phyloP scores from a whole-genome alignment of 2,329 filamentous ascomycete species.

The Fusarium aywerte region DNA sequence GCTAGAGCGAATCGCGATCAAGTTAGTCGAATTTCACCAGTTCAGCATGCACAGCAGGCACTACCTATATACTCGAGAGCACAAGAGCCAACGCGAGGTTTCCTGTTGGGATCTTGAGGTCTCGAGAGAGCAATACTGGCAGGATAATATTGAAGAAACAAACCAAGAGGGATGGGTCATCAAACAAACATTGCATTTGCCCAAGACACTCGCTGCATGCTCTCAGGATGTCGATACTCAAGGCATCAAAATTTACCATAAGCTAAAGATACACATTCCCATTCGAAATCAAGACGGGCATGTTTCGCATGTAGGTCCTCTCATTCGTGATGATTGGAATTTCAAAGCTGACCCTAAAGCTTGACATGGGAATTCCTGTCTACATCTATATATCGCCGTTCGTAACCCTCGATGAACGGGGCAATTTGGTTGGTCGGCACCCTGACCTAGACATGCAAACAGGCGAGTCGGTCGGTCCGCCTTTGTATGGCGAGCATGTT shows the following conservation, averaged over 20 bases:
- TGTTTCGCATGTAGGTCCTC: constrained; percentile 76
- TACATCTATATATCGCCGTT: constrained; percentile 95
- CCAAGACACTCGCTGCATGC: constrained; percentile 82
- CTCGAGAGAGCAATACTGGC: constrained; percentile 69
- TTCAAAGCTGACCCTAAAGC: constrained; percentile 54
- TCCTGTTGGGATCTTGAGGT: constrained; percentile 67
- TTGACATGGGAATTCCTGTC: constrained; percentile 87
- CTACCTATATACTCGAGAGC: constrained; percentile 61
- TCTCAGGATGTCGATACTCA: constrained; percentile 88
- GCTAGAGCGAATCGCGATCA: constrained; percentile 80
- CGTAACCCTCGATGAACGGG: constrained; percentile 84
- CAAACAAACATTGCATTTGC: constrained; percentile 72
- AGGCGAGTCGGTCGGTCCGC: constrained; percentile 76
- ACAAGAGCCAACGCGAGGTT: constrained; percentile 72
- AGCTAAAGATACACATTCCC: constrained; percentile 87
- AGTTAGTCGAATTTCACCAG: constrained; percentile 81
- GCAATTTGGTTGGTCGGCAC: constrained; percentile 73
- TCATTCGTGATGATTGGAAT: fast-evolving
- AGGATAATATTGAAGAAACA: constrained; percentile 73
- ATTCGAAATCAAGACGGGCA: constrained; percentile 95
- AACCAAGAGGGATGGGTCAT: constrained; percentile 72
- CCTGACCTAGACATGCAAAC: constrained; percentile 61
- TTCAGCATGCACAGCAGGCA: constrained; percentile 63
- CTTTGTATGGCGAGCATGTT: constrained; percentile 87
- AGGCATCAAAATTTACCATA: constrained; percentile 91